Percentiles rank a stretch among this genome's conserved stretches.
Evolutionary conservation across 192 early-diverging fungal species (phyloP).

Genomic region (Coemansia brasiliensis): DNA sequence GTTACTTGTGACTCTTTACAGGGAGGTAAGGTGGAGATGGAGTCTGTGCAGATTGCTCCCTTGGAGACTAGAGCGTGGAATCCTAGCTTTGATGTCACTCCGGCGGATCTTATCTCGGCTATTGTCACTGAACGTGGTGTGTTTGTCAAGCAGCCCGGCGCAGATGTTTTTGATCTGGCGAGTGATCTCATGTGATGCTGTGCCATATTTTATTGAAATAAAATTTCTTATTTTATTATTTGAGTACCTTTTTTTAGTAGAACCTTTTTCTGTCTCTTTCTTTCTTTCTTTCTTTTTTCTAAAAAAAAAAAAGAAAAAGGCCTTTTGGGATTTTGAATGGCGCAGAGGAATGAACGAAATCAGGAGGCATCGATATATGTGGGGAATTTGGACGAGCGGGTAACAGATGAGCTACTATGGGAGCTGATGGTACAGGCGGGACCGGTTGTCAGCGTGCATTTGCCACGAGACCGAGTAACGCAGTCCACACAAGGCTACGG

Average conservation of each 20-base stretch:
- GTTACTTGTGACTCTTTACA: constrained; percentile 40
- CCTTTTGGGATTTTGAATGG: too few species aligned
- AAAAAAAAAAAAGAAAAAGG: neutral
- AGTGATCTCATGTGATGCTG: neutral
- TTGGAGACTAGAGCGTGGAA: constrained; percentile 92
- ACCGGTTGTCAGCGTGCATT: constrained; percentile 89
- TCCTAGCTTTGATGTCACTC: constrained; percentile 94
- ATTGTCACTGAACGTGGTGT: constrained; percentile 94
- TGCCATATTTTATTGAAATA: too few species aligned
- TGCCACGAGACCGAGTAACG: constrained; percentile 97
- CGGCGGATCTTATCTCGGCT: constrained; percentile 79
- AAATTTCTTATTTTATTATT: too few species aligned
- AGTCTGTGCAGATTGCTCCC: constrained; percentile 78
- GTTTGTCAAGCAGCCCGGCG: constrained; percentile 56
- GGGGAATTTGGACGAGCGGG: constrained; percentile 94
- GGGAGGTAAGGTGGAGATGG: constrained; percentile 40
- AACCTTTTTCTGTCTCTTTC: neutral
- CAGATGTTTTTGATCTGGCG: constrained; percentile 58
- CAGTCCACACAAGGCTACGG: constrained; percentile 93
- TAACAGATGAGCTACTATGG: constrained; percentile 92
- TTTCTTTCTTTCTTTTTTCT: neutral
- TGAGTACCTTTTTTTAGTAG: too few species aligned
- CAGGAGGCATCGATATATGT: constrained; percentile 98
- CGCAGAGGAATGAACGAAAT: constrained; percentile 80
- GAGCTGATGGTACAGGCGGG: constrained; percentile 99